Base-by-base conservation (phyloP, 257 asterid species). In the Mitragyna speciosa region DNA sequence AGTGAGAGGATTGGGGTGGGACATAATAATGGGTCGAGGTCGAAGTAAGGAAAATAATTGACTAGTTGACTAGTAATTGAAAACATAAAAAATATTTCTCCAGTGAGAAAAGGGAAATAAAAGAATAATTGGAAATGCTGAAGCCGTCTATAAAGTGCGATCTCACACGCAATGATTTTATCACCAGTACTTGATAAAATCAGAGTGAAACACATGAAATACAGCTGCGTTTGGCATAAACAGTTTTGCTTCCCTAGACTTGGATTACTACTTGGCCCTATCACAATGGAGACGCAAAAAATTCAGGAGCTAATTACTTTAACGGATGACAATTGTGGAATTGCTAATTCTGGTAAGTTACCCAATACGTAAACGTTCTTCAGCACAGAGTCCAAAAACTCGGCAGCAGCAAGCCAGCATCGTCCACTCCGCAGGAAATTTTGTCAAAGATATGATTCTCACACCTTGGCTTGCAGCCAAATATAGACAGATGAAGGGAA, bases 381-480 rank as follows among this genome's bases (percentile, higher is more conserved):
- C 19, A 26, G 36, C 12, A 31, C 68, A 63, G 2, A 26, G 0
- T 64, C 69, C 41, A 64, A 28, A n/a, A 26, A 64, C 31, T 66
- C 16, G 47, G 71, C 71, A 66, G n/a, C n/a, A 30, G n/a, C 20
- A 12, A 11, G 16, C 58, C 58, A 51, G 3, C 71, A 66, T 31
- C 5, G n/a, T 31, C 71, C 47, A 31, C 12, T 66, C n/a, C n/a
- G 71, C 71, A 66, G 30, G n/a, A 66, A 66, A 15, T 31, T 66
- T 66, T 66, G 47, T 66, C 71, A 66, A 66, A 66, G 47, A 66
- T 33, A 5, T 33, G 70, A 17, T 4, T 65, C 30, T 14, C 70
- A 65, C 70, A 12, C 70, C n/a, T 66, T 66, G 71, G 71, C 71
- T 31, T 17, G 71, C 16, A 31, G 47, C 47, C n/a, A 66, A 66